phyloP scores from a whole-genome alignment of 495 filamentous ascomycete species.

The Penicillium bovifimosum region DNA sequence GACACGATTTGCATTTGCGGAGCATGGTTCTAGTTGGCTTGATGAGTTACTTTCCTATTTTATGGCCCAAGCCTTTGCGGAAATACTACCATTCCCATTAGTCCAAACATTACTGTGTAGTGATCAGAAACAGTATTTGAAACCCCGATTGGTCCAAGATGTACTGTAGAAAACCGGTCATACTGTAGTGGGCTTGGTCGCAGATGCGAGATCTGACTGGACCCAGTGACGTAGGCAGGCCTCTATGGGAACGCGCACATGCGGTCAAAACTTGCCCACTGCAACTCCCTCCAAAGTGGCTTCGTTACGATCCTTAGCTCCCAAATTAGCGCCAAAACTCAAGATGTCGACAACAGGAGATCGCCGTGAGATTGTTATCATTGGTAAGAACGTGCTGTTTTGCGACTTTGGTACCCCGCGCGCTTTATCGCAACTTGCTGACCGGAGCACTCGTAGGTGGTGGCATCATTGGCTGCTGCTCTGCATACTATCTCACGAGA shows the following conservation, averaged over 20 bases:
- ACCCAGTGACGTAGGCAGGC: conserved; percentile 25
- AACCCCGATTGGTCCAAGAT: neutral
- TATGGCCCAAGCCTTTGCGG: conserved; percentile 1
- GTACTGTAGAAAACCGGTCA: conserved; percentile 1
- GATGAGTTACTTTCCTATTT: conserved; percentile 5
- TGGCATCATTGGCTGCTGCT: conserved; percentile 90
- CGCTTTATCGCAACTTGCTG: conserved; percentile 10
- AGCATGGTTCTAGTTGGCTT: conserved; percentile 18
- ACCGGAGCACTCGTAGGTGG: conserved; percentile 54
- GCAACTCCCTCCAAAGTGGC: conserved; percentile 22
- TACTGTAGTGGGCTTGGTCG: conserved; percentile 1
- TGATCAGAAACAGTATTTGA: neutral
- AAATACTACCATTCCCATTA: neutral
- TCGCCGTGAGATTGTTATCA: conserved; percentile 61
- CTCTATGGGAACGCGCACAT: neutral
- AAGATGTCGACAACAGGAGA: conserved; percentile 36
- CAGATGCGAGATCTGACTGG: conserved; percentile 25
- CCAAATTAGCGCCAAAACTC: conserved; percentile 14
- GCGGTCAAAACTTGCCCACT: neutral
- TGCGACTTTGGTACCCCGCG: conserved; percentile 27
- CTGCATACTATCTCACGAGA: conserved; percentile 87
- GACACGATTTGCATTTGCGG: conserved; percentile 24
- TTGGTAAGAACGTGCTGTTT: conserved; percentile 47
- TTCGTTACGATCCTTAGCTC: conserved; percentile 17
- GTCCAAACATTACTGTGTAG: conserved; percentile 6